phyloP scores from a whole-genome alignment of 2,329 filamentous ascomycete genomes.

The Arthrinium puccinioides region DNA sequence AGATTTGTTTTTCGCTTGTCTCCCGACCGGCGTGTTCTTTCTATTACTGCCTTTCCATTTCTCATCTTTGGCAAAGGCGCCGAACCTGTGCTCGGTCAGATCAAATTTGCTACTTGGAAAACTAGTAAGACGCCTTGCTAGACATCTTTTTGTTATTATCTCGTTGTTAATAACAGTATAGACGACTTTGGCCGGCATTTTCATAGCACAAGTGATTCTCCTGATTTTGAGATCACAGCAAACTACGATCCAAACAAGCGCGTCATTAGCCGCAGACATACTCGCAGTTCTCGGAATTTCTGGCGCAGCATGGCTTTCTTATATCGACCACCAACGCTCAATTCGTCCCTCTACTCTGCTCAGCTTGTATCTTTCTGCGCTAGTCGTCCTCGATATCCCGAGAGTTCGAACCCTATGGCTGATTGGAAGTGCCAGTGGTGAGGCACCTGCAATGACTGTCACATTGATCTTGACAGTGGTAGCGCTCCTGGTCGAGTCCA shows the following conservation, averaged over 20 bases:
- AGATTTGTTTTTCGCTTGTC: not conserved
- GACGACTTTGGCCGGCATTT: not conserved
- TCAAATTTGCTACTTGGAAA: not conserved
- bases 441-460: slow-evolving; percentile 15
- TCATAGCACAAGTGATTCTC: not conserved
- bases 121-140: not conserved
- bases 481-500: slow-evolving; percentile 13
- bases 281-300: not conserved
- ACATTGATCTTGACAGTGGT: slow-evolving; percentile 13
- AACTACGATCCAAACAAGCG: slow-evolving; percentile 1
- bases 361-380: slow-evolving; percentile 10
- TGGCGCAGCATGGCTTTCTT: slow-evolving; percentile 2
- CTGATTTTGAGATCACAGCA: not conserved
- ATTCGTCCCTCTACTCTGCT: slow-evolving; percentile 6
- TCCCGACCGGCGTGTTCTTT: not conserved
- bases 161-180: too few relatives aligned
- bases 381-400: slow-evolving; percentile 1
- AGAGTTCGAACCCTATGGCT: slow-evolving; percentile 6
- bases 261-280: slow-evolving; percentile 2
- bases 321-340: slow-evolving; percentile 5
- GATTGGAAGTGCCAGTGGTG: slow-evolving; percentile 2
- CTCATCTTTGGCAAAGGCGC: not conserved
- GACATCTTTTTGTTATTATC: too few relatives aligned
- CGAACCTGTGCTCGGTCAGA: not conserved
- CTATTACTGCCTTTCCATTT: not conserved